Conservation (phyloP, 1,139 yeast species). For the Geotrichum bryndzae region DNA sequence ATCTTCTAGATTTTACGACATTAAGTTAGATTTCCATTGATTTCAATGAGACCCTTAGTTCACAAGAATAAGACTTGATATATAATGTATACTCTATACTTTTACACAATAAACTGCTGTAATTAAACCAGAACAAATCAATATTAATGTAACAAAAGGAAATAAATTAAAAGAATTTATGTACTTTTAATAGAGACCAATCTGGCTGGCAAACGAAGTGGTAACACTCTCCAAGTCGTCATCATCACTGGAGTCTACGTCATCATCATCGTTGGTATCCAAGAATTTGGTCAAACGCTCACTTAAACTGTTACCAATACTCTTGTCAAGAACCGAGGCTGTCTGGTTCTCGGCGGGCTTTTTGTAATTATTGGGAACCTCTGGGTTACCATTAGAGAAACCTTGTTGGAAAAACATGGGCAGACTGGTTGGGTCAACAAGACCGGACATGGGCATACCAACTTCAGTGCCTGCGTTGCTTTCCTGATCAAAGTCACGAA, state of each 20-base stretch:
- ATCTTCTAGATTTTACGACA: too few species aligned
- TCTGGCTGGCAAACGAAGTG: slow-evolving; percentile 44
- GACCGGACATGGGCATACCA: slow-evolving; percentile 13
- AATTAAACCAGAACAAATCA: too few species aligned
- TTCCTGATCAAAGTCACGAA: slow-evolving; percentile 10
- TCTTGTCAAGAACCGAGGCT: slow-evolving; percentile 6
- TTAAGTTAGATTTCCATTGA: too few species aligned
- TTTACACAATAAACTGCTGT: too few species aligned
- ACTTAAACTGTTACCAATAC: slow-evolving; percentile 43
- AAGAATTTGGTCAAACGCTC: slow-evolving; percentile 39
- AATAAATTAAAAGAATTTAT: too few species aligned
- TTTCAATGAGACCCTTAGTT: too few species aligned
- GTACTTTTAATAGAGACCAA: slow-evolving; percentile 30
- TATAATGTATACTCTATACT: too few species aligned
- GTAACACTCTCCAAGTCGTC: slow-evolving; percentile 47
- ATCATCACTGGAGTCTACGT: slow-evolving; percentile 33
- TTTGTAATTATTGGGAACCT: neutral
- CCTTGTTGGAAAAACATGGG: slow-evolving; percentile 22
- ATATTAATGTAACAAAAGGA: too few species aligned
- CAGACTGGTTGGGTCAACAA: slow-evolving; percentile 19
- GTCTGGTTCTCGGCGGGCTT: slow-evolving; percentile 2
- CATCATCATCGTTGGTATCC: slow-evolving; percentile 27
- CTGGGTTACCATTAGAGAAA: slow-evolving; percentile 12
- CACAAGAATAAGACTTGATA: too few species aligned
- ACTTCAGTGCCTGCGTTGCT: neutral